phyloP scores from a whole-genome alignment of 192 early-diverging fungal genomes.

The Bifiguratus adelaidae region DNA sequence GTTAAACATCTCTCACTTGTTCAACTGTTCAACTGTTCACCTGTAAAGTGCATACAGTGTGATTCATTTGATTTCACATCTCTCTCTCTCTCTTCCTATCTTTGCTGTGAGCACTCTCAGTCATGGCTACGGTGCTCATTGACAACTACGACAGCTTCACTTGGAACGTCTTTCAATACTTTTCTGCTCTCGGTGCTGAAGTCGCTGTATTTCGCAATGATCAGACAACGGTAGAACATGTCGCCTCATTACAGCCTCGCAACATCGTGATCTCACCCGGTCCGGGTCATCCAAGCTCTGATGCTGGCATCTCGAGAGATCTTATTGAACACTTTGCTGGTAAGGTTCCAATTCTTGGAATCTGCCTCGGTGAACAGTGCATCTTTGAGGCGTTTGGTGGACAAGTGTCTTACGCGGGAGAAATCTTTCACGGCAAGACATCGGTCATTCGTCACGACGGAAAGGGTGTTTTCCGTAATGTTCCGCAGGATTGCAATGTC shows the following conservation, averaged over 20 bases:
- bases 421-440: constrained; percentile 97
- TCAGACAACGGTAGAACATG: constrained; percentile 78
- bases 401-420: constrained; percentile 84
- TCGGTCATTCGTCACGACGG: constrained; percentile 85
- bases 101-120: background rate
- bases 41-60: too few relatives aligned
- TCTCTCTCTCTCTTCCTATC: background rate
- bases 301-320: constrained; percentile 85
- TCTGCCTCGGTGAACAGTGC: constrained; percentile 96
- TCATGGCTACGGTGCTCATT: constrained; percentile 70
- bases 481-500: constrained; percentile 76
- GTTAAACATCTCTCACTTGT: too few relatives aligned
- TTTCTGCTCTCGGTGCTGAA: constrained; percentile 82
- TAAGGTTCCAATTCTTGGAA: constrained; percentile 91
- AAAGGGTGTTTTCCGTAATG: constrained; percentile 73
- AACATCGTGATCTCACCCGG: constrained; percentile 97
- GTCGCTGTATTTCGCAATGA: constrained; percentile 93
- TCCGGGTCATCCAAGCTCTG: constrained; percentile 85
- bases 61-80: background rate
- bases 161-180: constrained; percentile 97
- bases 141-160: constrained; percentile 99
- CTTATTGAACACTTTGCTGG: constrained; percentile 84
- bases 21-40: too few relatives aligned
- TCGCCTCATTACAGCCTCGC: constrained; percentile 69
- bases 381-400: constrained; percentile 97